Conservation (phyloP, 2,329 filamentous ascomycete species). For the Fusarium incarnatum region DNA sequence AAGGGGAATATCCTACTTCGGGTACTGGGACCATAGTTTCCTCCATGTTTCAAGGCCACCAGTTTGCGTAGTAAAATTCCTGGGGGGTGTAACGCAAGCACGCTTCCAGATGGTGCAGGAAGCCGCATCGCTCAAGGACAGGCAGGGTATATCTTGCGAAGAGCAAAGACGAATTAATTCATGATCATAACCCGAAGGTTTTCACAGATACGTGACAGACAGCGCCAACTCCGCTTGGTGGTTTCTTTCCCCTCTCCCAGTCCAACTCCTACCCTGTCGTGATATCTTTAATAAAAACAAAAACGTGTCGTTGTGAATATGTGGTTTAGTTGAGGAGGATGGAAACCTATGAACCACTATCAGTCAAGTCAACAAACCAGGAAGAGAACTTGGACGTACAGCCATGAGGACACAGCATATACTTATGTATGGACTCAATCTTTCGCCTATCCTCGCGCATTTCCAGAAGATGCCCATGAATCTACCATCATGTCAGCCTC, state of each 20-base stretch:
- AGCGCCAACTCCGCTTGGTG: constrained; percentile 12
- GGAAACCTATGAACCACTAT: constrained; percentile 46
- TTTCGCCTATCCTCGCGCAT: constrained; percentile 89
- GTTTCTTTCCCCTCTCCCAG: constrained; percentile 12
- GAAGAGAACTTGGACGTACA: constrained; percentile 61
- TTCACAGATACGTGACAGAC: constrained; percentile 18
- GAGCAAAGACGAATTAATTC: constrained; percentile 16
- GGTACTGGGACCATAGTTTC: constrained; percentile 7
- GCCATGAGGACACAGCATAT: constrained; percentile 95
- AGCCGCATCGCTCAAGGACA: neutral
- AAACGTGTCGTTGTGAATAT: constrained; percentile 25
- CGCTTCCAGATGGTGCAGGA: constrained; percentile 2
- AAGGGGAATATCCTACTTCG: neutral
- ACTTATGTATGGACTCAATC: constrained; percentile 94
- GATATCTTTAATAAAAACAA: constrained; percentile 33
- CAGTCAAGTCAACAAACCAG: neutral
- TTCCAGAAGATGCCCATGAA: constrained; percentile 95
- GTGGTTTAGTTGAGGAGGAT: constrained; percentile 54
- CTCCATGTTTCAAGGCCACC: constrained; percentile 1
- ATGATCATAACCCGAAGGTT: constrained; percentile 17
- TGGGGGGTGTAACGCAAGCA: constrained; percentile 27
- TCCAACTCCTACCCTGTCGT: constrained; percentile 40
- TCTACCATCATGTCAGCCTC: constrained; percentile 55
- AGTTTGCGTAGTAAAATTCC: constrained; percentile 2
- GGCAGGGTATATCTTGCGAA: constrained; percentile 11